Conservation (phyloP, 345 rosid species). For the Ceriops decandra region DNA sequence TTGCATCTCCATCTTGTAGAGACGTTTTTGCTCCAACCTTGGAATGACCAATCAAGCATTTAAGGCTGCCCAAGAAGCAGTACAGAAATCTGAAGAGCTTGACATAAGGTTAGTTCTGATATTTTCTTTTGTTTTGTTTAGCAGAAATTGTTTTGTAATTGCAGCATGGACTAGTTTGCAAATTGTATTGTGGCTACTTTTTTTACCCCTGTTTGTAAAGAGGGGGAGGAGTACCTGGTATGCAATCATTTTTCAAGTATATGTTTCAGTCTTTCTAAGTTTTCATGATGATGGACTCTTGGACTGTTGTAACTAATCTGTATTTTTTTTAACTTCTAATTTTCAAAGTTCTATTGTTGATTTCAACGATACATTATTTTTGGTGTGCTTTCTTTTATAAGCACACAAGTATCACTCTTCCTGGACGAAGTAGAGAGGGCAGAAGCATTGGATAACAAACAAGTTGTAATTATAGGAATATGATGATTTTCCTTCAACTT, state of each 20-base stretch:
- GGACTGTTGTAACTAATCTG: neutral
- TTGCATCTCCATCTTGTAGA: conserved; percentile 25
- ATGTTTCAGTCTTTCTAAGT: neutral
- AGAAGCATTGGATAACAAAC: neutral
- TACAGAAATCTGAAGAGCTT: conserved; percentile 47
- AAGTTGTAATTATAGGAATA: neutral
- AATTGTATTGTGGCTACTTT: too few species aligned
- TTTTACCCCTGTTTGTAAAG: too few species aligned
- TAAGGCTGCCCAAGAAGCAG: conserved; percentile 60
- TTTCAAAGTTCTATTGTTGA: too few species aligned
- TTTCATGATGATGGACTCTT: neutral
- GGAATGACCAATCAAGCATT: conserved; percentile 55
- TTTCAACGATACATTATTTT: neutral
- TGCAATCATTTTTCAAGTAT: too few species aligned
- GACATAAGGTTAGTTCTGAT: conserved; percentile 45
- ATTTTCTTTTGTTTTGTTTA: conserved; percentile 5
- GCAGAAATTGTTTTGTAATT: neutral
- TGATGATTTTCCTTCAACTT: neutral
- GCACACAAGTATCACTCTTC: neutral
- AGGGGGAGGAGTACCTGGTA: too few species aligned
- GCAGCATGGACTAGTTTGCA: neutral
- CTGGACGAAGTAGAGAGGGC: neutral
- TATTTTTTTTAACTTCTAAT: neutral
- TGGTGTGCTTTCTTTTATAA: neutral
- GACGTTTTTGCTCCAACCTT: conserved; percentile 56